Evolutionary conservation across 345 rosid genomes (phyloP).

Genomic region (Eucalyptus sp.): DNA sequence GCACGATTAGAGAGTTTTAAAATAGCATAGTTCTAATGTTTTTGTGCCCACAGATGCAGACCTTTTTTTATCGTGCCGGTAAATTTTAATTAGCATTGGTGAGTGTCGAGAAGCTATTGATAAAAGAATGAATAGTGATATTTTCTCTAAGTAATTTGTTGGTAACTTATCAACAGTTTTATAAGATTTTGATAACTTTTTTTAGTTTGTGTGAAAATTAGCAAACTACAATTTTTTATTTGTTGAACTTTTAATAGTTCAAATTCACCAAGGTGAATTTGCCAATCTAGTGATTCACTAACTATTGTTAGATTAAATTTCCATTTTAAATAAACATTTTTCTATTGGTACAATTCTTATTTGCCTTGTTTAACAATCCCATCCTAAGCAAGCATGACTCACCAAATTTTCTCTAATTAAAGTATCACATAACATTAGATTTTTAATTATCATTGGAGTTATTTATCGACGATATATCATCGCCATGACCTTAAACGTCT

Average conservation of each 20-base stretch:
- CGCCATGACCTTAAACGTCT: too few species aligned
- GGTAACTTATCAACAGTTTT: neutral
- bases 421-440: too few species aligned
- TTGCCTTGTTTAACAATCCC: neutral
- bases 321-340: neutral
- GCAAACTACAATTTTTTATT: neutral
- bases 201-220: neutral
- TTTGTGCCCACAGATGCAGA: neutral
- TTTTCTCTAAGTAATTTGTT: neutral
- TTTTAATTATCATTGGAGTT: too few species aligned
- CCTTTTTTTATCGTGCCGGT: neutral
- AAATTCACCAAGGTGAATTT: neutral
- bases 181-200: neutral
- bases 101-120: neutral
- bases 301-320: neutral
- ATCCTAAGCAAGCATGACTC: too few species aligned
- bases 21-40: neutral
- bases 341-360: neutral
- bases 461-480: too few species aligned
- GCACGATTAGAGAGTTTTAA: neutral
- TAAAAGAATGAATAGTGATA: neutral
- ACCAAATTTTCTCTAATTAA: too few species aligned
- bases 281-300: neutral
- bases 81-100: too few species aligned
- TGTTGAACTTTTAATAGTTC: neutral